Conservation (phyloP, 2,329 filamentous ascomycete species). For the Aspergillus costaricaensis region DNA sequence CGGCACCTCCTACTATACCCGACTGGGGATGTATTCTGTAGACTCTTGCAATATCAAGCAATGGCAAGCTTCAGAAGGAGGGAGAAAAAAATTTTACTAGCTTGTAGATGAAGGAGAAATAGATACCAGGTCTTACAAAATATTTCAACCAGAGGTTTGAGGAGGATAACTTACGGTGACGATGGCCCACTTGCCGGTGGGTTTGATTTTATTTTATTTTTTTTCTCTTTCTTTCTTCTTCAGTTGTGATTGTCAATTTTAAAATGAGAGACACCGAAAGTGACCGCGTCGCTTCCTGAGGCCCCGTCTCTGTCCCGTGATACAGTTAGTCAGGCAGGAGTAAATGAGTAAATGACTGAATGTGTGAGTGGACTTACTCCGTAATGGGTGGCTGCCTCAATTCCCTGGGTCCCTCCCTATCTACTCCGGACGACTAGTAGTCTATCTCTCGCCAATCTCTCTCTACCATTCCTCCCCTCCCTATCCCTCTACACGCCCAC, state of each 20-base stretch:
- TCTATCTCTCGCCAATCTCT: neutral
- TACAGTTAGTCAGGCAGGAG: too few relatives aligned
- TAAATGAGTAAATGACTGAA: too few relatives aligned
- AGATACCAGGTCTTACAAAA: neutral
- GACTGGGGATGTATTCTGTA: neutral
- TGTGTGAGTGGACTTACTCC: too few relatives aligned
- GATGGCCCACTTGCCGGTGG: neutral
- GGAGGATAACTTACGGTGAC: conserved; percentile 1
- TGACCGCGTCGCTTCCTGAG: neutral
- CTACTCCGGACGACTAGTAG: neutral
- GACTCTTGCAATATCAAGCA: neutral
- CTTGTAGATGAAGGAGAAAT: neutral
- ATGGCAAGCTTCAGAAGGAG: neutral
- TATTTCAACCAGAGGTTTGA: neutral
- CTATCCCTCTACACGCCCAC: neutral
- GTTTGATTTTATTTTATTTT: too few relatives aligned
- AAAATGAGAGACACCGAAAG: too few relatives aligned
- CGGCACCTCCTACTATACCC: neutral
- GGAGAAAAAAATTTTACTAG: neutral
- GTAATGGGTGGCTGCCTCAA: neutral
- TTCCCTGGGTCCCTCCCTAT: neutral
- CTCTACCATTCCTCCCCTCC: neutral
- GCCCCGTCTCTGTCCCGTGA: neutral
- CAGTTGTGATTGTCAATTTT: neutral
- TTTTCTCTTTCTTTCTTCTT: too few relatives aligned